Evolutionary conservation across 306 rosid genomes (phyloP).

Genomic region (Amphicarpaea edgeworthii): DNA sequence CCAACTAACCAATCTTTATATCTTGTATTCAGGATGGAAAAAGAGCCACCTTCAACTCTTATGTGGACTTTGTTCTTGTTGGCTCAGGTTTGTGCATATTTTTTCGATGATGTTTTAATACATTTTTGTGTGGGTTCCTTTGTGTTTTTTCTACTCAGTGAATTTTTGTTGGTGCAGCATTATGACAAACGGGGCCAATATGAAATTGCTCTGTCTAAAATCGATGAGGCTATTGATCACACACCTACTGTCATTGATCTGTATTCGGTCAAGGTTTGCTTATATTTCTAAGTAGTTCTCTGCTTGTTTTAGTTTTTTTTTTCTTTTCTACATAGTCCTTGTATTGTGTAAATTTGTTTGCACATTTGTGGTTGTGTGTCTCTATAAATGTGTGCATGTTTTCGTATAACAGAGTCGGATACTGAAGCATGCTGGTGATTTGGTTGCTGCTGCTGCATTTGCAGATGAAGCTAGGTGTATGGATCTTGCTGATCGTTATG

Average conservation of each 20-base stretch:
- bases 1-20: conserved; percentile 33
- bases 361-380: background rate
- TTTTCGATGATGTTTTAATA: conserved; percentile 16
- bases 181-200: conserved; percentile 87
- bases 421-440: conserved; percentile 98
- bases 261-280: conserved; percentile 87
- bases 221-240: conserved; percentile 88
- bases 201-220: conserved; percentile 82
- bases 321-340: conserved; percentile 23
- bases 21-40: conserved; percentile 69
- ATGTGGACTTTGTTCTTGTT: conserved; percentile 92
- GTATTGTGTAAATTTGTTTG: background rate
- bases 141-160: conserved; percentile 7
- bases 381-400: conserved; percentile 28
- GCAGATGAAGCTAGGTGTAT: conserved; percentile 99
- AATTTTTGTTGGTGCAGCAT: conserved; percentile 73
- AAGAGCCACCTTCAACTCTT: conserved; percentile 95
- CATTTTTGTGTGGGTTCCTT: conserved; percentile 14
- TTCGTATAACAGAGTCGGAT: conserved; percentile 83
- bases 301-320: conserved; percentile 22
- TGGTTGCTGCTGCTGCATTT: conserved; percentile 92
- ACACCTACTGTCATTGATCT: conserved; percentile 99
- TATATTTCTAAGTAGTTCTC: conserved; percentile 13
- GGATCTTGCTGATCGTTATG: conserved; percentile 99
- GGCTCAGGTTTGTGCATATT: conserved; percentile 76